Evolutionary conservation across 2,329 filamentous ascomycete species (phyloP).

Genomic region (Curvularia sp.): DNA sequence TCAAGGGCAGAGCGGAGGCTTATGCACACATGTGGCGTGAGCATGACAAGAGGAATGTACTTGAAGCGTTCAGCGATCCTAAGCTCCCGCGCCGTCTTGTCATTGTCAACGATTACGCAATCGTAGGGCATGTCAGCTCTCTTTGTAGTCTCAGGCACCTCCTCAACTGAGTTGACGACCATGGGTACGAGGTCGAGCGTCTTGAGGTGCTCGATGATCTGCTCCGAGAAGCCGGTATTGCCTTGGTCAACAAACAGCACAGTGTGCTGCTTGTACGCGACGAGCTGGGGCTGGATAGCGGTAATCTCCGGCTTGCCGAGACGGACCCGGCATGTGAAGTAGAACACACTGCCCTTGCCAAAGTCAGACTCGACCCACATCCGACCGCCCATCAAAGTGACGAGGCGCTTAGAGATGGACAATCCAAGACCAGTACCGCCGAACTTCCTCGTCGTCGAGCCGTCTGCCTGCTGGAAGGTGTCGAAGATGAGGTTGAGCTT

Average conservation of each 20-base stretch:
- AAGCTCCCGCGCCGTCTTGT: constrained; percentile 84
- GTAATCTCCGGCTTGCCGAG: constrained; percentile 79
- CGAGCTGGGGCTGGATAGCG: constrained; percentile 80
- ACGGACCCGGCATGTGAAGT: constrained; percentile 92
- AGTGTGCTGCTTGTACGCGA: constrained; percentile 90
- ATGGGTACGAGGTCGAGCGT: constrained; percentile 80
- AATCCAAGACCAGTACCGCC: constrained; percentile 92
- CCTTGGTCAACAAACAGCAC: constrained; percentile 96
- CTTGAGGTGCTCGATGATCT: constrained; percentile 79
- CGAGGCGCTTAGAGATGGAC: constrained; percentile 92
- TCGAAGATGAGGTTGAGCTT: constrained; percentile 98
- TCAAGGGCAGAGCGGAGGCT: constrained; percentile 93
- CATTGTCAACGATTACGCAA: constrained; percentile 93
- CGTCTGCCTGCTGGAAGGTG: constrained; percentile 98
- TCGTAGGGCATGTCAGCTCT: constrained; percentile 73
- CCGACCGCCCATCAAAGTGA: constrained; percentile 94
- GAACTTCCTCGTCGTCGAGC: constrained; percentile 94
- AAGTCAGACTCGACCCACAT: constrained; percentile 96
- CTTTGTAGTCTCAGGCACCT: constrained; percentile 65
- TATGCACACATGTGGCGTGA: constrained; percentile 88
- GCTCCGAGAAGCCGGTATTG: constrained; percentile 75
- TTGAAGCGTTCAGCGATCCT: constrained; percentile 94
- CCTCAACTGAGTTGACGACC: constrained; percentile 78
- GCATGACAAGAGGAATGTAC: constrained; percentile 92
- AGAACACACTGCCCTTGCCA: constrained; percentile 91